Base-by-base conservation (phyloP, 148 eudicot species). In the Vaccinium darrowii region DNA sequence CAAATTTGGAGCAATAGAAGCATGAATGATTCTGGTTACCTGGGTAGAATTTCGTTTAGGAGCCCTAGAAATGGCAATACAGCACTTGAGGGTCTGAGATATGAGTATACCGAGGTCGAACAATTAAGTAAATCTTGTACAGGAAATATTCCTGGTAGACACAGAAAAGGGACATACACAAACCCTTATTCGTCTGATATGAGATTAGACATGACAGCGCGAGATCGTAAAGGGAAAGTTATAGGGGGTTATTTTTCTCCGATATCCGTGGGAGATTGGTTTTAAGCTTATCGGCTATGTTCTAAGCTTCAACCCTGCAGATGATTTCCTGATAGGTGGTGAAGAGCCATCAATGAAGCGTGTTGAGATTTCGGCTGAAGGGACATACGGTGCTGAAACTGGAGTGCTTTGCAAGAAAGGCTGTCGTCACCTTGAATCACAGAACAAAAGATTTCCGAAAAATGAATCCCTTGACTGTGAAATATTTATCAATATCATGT, bases 321-420 rank as follows among this genome's bases (percentile, higher is more conserved):
- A 49, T 54, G 87, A 88, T 63, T 90, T 92, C 82, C 78, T 86
- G 88, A 81, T 91, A 77, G 94, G 92, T 81, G 84, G 84, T 83
- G 88, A 80, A 79, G 18, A 81, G 81, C 76, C 62, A 53, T 75
- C 51, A 43, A 79, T 82, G 13, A 58, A 81, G 74, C 58, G 81
- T 51, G 50, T 92, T 56, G 88, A 88, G 62, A 89, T 97, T 47
- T 94, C 98, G 30, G 95, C 98, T 84, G 99, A 97, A 88, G 99
- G 99, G 75, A 85, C 67, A 19, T 97, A 93, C 62, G 89, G 94
- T 82, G 76, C 88, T 15, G 79, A 86, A 85, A 84, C 84, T 33
- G 99, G 98, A 83, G 87, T 84, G 27, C 87, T 97, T 47, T 97
- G 98, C 89, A 90, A 94, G 98, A 87, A 88, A 56, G 99, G 98